Conservation (phyloP, 1,284 basidiomycete genomes). For the Ustilago loliicola region DNA sequence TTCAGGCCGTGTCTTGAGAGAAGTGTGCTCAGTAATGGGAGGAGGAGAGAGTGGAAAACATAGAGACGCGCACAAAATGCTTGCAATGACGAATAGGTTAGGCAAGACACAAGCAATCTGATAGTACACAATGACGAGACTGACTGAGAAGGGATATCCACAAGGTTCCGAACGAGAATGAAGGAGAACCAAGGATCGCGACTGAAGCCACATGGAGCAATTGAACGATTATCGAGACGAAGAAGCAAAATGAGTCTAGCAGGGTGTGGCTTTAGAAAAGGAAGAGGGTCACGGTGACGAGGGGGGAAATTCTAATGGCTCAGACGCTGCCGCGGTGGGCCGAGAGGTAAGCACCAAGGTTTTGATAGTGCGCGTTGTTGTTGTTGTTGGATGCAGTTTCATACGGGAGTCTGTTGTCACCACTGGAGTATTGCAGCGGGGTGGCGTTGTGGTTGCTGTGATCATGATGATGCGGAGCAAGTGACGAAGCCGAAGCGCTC, state of each 20-base stretch:
- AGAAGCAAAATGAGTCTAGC: not conserved
- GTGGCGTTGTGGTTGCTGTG: slow-evolving; percentile 19
- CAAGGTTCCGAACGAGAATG: not conserved
- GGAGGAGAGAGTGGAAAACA: not conserved
- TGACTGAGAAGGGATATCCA: slow-evolving; percentile 1
- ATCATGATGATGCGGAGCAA: slow-evolving; percentile 14
- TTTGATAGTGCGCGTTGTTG: slow-evolving; percentile 21
- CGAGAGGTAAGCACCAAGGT: slow-evolving; percentile 56
- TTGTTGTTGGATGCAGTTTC: slow-evolving; percentile 2
- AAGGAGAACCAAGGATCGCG: slow-evolving; percentile 1
- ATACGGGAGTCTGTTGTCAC: slow-evolving; percentile 21
- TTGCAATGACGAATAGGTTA: not conserved
- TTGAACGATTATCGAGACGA: not conserved
- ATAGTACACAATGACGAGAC: slow-evolving; percentile 5
- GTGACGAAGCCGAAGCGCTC: not conserved
- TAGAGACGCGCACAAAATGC: not conserved
- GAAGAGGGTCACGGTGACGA: not conserved
- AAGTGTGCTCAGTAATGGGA: not conserved
- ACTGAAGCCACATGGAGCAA: not conserved
- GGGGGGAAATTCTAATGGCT: not conserved
- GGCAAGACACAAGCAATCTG: not conserved
- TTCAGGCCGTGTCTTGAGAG: not conserved
- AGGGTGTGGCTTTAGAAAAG: not conserved
- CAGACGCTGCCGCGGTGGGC: slow-evolving; percentile 57
- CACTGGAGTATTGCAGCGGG: slow-evolving; percentile 24